Conservation (phyloP, 2,329 filamentous ascomycete genomes). For the Dactylellina sp. region DNA sequence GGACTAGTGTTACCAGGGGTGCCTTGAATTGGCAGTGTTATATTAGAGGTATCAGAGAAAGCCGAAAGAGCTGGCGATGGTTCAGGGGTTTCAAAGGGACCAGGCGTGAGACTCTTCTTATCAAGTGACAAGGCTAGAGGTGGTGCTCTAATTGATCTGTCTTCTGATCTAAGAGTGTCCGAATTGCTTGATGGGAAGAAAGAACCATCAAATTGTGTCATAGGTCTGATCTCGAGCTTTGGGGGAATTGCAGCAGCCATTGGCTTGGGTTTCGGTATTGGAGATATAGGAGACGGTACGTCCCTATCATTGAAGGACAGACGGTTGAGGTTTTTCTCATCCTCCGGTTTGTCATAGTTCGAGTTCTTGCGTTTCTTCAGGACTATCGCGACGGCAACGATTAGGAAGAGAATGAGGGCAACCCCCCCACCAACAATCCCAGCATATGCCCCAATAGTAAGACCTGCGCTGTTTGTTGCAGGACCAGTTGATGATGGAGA, state of each 20-base stretch:
- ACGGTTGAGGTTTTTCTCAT: slow-evolving; percentile 71
- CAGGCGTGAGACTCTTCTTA: slow-evolving; percentile 61
- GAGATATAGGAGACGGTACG: slow-evolving; percentile 62
- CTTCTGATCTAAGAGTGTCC: slow-evolving; percentile 64
- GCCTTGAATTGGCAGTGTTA: slow-evolving; percentile 47
- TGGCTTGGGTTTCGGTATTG: slow-evolving; percentile 63
- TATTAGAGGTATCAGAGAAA: slow-evolving; percentile 56
- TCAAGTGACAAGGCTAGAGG: slow-evolving; percentile 59
- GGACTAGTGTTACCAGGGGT: slow-evolving; percentile 18
- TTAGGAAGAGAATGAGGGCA: slow-evolving; percentile 74
- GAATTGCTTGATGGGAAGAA: slow-evolving; percentile 41
- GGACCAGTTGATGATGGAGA: slow-evolving; percentile 20
- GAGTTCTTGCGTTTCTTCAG: slow-evolving; percentile 75
- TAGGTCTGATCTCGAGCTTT: slow-evolving; percentile 65
- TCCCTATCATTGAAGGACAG: slow-evolving; percentile 55
- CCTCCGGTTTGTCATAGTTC: slow-evolving; percentile 67
- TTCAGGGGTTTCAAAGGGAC: slow-evolving; percentile 60
- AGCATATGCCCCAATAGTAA: slow-evolving; percentile 65
- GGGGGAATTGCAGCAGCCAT: slow-evolving; percentile 62
- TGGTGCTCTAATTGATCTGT: slow-evolving; percentile 65
- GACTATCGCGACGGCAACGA: slow-evolving; percentile 77
- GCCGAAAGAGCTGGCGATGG: slow-evolving; percentile 56
- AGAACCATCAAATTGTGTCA: slow-evolving; percentile 62
- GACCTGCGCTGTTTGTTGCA: slow-evolving; percentile 47
- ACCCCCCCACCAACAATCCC: slow-evolving; percentile 87